A percentile compares a stretch with the other conserved stretches of the same genome.
Conservation (phyloP, 2,329 filamentous ascomycete genomes). For the Teratosphaeria pseudoeucalypti region DNA sequence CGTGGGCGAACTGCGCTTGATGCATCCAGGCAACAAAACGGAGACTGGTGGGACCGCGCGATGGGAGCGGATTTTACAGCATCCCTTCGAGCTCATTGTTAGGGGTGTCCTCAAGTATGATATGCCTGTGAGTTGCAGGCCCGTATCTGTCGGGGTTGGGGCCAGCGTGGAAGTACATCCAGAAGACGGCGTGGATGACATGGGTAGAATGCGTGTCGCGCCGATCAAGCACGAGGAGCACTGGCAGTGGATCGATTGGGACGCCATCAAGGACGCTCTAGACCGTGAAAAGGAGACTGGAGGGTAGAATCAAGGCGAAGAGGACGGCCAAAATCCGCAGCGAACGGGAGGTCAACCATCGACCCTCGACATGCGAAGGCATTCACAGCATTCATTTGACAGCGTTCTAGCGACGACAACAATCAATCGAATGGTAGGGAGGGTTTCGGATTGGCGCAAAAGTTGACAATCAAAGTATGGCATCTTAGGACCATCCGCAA, state of each 20-base stretch:
- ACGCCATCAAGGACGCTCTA: conserved; percentile 8
- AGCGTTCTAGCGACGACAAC: neutral
- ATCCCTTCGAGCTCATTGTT: conserved; percentile 88
- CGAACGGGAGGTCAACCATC: neutral
- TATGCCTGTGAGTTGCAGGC: conserved; percentile 47
- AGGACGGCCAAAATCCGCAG: neutral
- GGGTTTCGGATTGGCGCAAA: neutral
- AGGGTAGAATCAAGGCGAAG: neutral
- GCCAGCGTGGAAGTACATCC: conserved; percentile 32
- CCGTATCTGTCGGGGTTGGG: conserved; percentile 41
- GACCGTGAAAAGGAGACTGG: conserved; percentile 1
- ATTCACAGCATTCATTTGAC: neutral
- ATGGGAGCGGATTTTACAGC: conserved; percentile 83
- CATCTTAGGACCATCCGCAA: neutral
- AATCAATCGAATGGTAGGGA: neutral
- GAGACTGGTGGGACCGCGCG: conserved; percentile 68
- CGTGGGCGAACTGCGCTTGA: conserved; percentile 71
- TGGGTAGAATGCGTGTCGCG: conserved; percentile 22
- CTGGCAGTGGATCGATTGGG: conserved; percentile 25
- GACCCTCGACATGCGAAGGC: neutral
- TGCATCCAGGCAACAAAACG: conserved; percentile 78
- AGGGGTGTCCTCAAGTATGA: conserved; percentile 83
- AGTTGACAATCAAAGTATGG: neutral
- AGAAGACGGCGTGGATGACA: conserved; percentile 24
- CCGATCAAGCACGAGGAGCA: conserved; percentile 17